Evolutionary conservation across 495 filamentous ascomycete genomes (phyloP).

Genomic region (Tetracladium setigerum): DNA sequence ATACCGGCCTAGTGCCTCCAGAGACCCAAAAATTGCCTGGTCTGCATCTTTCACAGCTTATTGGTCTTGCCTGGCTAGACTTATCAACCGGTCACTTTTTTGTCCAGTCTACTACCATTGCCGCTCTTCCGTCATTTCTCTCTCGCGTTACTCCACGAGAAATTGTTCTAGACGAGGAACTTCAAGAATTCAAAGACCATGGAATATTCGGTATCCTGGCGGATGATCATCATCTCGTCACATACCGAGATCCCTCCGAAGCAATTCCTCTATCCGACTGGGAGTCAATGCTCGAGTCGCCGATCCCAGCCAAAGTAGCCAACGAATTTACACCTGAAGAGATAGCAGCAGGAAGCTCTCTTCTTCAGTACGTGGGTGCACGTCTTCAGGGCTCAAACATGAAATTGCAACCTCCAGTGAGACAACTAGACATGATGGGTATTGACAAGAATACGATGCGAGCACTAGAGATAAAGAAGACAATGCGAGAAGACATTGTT

Average conservation of each 20-base stretch:
- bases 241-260: slow-evolving; percentile 39
- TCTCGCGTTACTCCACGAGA: slow-evolving; percentile 80
- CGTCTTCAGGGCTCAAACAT: slow-evolving; percentile 71
- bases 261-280: slow-evolving; percentile 56
- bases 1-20: slow-evolving; percentile 4
- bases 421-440: slow-evolving; percentile 71
- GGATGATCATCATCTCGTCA: slow-evolving; percentile 53
- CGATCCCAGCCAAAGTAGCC: slow-evolving; percentile 35
- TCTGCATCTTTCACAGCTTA: slow-evolving; percentile 4
- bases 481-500: slow-evolving; percentile 63
- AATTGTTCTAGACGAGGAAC: slow-evolving; percentile 63
- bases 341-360: slow-evolving; percentile 49
- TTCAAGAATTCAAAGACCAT: slow-evolving; percentile 40
- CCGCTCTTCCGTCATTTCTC: slow-evolving; percentile 66
- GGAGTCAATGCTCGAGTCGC: slow-evolving; percentile 67
- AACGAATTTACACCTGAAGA: slow-evolving; percentile 42
- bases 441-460: slow-evolving; percentile 90
- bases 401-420: slow-evolving; percentile 76
- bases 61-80: slow-evolving; percentile 92
- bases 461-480: slow-evolving; percentile 80
- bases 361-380: slow-evolving; percentile 76
- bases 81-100: slow-evolving; percentile 91
- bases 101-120: slow-evolving; percentile 69
- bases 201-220: slow-evolving; percentile 34
- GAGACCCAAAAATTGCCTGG: not conserved